phyloP scores from a whole-genome alignment of 2,329 filamentous ascomycete genomes.

The Trichoderma polysporum region DNA sequence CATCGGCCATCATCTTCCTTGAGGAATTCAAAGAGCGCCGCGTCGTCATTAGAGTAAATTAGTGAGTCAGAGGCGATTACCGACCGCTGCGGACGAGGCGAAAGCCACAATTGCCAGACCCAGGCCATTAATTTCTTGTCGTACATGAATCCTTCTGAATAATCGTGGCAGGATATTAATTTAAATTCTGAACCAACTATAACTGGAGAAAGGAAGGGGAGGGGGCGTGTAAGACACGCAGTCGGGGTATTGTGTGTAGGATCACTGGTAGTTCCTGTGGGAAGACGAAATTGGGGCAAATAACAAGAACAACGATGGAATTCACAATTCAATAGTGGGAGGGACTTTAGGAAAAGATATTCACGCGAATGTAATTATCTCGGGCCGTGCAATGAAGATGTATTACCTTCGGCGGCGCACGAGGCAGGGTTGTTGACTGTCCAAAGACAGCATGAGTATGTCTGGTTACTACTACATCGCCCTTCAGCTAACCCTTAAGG shows the following conservation, averaged over 20 bases:
- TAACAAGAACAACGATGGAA: background rate
- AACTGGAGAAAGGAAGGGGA: background rate
- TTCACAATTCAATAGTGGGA: background rate
- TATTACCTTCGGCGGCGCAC: background rate
- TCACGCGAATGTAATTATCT: background rate
- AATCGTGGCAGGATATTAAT: accelerated
- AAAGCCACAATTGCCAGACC: conserved; percentile 11
- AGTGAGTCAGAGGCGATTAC: background rate
- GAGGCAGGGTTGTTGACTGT: background rate
- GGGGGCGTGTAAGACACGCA: background rate
- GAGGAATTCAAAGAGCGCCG: conserved; percentile 12
- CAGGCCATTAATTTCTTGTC: background rate
- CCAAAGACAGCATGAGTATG: background rate
- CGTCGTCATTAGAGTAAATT: background rate
- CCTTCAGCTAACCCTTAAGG: background rate
- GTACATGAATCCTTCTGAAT: background rate
- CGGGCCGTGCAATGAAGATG: background rate
- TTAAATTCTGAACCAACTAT: background rate
- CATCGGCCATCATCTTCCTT: conserved; percentile 7
- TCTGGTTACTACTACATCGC: background rate
- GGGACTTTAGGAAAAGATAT: background rate
- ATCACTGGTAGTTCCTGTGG: background rate
- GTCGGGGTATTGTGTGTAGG: background rate
- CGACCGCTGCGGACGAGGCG: conserved; percentile 4
- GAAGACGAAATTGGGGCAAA: background rate